Conservation (phyloP, 2,329 filamentous ascomycete species). For the Coniella lustricola region DNA sequence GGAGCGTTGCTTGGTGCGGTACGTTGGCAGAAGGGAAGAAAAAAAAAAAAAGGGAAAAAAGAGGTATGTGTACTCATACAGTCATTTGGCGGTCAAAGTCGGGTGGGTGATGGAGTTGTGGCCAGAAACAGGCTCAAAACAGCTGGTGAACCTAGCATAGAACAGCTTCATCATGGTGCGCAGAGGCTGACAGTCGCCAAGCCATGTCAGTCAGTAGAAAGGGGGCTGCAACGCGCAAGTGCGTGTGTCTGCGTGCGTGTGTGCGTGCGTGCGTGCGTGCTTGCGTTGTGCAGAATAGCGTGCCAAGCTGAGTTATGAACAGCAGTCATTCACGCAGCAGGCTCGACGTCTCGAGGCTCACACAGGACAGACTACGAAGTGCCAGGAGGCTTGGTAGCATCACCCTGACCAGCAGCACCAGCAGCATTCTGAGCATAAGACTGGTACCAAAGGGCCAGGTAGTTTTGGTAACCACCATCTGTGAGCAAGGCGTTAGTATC, state of each 20-base stretch:
- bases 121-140: constrained; percentile 8
- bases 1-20: not conserved
- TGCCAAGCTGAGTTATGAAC: constrained; percentile 6
- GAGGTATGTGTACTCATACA: constrained; percentile 8
- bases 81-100: constrained; percentile 10
- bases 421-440: constrained; percentile 38
- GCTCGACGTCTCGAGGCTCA: constrained; percentile 2
- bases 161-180: constrained; percentile 14
- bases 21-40: too few species aligned
- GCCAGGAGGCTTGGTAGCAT: constrained; percentile 16
- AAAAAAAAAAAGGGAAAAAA: not conserved
- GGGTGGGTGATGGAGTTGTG: constrained; percentile 8
- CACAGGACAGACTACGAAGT: constrained; percentile 13
- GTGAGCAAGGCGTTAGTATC: constrained; percentile 20
- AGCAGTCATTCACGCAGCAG: constrained; percentile 12
- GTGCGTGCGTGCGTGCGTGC: not conserved
- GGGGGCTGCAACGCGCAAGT: too few species aligned
- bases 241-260: too few species aligned
- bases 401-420: constrained; percentile 16
- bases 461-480: constrained; percentile 78
- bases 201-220: constrained; percentile 13
- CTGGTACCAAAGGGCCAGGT: constrained; percentile 75
- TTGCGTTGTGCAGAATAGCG: constrained; percentile 9
- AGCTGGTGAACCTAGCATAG: constrained; percentile 7
- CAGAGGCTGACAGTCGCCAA: constrained; percentile 12